These are phyloP conservation scores for Chaetothyriales sp. DNA, from an alignment of 2,329 filamentous ascomycete species.

Conservation along the genomic window DNA sequence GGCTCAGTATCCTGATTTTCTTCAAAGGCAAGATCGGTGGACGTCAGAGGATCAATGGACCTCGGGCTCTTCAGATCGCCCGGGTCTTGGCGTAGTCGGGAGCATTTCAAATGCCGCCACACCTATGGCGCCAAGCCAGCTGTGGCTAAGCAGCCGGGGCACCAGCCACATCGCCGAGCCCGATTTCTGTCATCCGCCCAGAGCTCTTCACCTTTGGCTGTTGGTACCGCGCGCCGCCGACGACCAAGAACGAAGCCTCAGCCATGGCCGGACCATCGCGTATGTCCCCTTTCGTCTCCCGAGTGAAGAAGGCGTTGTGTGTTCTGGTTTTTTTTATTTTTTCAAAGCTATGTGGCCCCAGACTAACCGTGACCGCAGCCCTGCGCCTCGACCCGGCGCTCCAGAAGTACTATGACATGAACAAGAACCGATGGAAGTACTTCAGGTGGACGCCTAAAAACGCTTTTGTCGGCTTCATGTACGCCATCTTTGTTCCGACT, in stretches of 20 bases:
- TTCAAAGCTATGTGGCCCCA: not conserved
- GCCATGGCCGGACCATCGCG: conserved; percentile 38
- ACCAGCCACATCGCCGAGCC: not conserved
- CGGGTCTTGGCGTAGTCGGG: too few relatives aligned
- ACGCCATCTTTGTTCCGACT: conserved; percentile 56
- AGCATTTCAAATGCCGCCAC: not conserved
- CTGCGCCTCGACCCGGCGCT: conserved; percentile 30
- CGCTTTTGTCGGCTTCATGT: conserved; percentile 63
- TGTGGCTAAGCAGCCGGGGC: not conserved
- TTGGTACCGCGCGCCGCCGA: conserved; percentile 3
- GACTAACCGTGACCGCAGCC: conserved; percentile 24
- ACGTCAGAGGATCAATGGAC: not conserved
- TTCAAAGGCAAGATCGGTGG: not conserved
- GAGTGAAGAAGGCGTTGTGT: conserved; percentile 34
- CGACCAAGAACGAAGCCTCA: conserved; percentile 13
- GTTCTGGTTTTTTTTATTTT: too few relatives aligned
- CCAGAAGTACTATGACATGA: conserved; percentile 46
- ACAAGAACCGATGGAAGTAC: conserved; percentile 73
- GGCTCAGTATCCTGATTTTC: not conserved
- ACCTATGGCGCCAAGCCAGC: not conserved
- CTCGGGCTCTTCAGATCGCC: too few relatives aligned
- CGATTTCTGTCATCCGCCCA: conserved; percentile 1
- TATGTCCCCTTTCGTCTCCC: conserved; percentile 19
- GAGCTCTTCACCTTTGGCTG: conserved; percentile 1
- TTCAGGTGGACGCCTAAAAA: conserved; percentile 86